Conservation (phyloP, 306 rosid species). For the Malus orientalis region DNA sequence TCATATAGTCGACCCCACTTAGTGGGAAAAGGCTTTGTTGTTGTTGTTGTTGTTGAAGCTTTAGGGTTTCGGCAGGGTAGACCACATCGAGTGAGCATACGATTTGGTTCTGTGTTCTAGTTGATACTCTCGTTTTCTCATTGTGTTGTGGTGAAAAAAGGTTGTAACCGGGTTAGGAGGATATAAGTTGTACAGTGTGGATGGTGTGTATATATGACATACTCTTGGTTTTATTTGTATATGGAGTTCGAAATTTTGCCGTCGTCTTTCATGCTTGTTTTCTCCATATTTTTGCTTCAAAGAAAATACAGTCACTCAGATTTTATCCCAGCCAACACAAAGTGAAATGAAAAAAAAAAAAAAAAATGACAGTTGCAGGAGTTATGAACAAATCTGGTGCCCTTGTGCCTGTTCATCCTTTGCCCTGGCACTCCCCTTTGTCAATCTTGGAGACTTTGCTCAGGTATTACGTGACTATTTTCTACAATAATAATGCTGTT, state of each 20-base stretch:
- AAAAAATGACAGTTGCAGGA: neutral
- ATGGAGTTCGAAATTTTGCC: neutral
- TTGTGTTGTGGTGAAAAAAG: too few relatives aligned
- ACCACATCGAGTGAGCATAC: neutral
- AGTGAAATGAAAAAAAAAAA: too few relatives aligned
- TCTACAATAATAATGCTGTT: too few relatives aligned
- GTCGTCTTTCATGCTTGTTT: neutral
- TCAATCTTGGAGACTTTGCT: conserved; percentile 53
- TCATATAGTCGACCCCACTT: too few relatives aligned
- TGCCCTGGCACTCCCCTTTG: conserved; percentile 30
- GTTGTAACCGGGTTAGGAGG: conserved; percentile 5
- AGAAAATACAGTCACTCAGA: too few relatives aligned
- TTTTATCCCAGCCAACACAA: too few relatives aligned
- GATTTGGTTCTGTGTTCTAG: neutral
- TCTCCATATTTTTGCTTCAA: neutral
- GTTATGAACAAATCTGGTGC: conserved; percentile 30
- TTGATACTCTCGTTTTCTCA: neutral
- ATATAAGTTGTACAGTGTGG: conserved; percentile 2
- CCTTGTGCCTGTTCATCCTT: conserved; percentile 33
- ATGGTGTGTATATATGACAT: neutral
- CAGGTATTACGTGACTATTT: conserved; percentile 11
- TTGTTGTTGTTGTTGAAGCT: too few relatives aligned
- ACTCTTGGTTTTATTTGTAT: neutral
- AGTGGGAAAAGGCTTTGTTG: too few relatives aligned
- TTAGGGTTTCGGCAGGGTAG: neutral